A percentile compares a stretch with the other conserved stretches of the same genome.
phyloP scores from a whole-genome alignment of 345 rosid genomes.

The Pugionium cornutum region DNA sequence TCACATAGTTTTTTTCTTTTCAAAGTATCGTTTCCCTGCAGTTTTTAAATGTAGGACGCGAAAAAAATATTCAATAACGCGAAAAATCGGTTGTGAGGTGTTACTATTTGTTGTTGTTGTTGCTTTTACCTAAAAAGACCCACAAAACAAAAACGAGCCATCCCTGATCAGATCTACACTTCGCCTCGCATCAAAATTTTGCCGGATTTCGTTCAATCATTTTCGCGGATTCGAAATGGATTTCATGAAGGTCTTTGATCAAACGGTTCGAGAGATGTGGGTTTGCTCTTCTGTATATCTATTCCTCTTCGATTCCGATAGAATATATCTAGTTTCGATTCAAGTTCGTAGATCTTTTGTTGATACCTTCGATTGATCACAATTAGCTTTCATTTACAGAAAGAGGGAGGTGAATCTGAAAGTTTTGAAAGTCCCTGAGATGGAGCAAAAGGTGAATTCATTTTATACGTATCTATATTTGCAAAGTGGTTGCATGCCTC shows the following conservation, averaged over 20 bases:
- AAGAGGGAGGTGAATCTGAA: constrained; percentile 97
- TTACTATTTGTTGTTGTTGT: background rate
- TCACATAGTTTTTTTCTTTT: too few species aligned
- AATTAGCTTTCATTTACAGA: constrained; percentile 43
- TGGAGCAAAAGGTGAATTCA: constrained; percentile 85
- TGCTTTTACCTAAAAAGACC: background rate
- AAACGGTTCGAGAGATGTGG: constrained; percentile 97
- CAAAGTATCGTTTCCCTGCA: too few species aligned
- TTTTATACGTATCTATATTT: constrained; percentile 25
- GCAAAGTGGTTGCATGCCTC: background rate
- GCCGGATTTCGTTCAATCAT: constrained; percentile 6
- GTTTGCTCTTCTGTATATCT: constrained; percentile 25
- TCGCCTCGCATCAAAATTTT: constrained; percentile 28
- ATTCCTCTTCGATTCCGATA: constrained; percentile 19
- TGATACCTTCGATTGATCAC: constrained; percentile 13
- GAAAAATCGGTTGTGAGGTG: background rate
- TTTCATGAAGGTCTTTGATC: constrained; percentile 98
- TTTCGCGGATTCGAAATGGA: constrained; percentile 66
- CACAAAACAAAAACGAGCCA: constrained; percentile 16
- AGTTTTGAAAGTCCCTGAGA: constrained; percentile 95
- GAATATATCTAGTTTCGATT: constrained; percentile 1
- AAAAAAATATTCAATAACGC: background rate
- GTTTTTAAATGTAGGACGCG: background rate
- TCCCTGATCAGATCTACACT: constrained; percentile 41
- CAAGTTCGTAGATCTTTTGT: constrained; percentile 14